Evolutionary conservation across 768 basidiomycete species (phyloP).

Genomic region (Mycena filopes): DNA sequence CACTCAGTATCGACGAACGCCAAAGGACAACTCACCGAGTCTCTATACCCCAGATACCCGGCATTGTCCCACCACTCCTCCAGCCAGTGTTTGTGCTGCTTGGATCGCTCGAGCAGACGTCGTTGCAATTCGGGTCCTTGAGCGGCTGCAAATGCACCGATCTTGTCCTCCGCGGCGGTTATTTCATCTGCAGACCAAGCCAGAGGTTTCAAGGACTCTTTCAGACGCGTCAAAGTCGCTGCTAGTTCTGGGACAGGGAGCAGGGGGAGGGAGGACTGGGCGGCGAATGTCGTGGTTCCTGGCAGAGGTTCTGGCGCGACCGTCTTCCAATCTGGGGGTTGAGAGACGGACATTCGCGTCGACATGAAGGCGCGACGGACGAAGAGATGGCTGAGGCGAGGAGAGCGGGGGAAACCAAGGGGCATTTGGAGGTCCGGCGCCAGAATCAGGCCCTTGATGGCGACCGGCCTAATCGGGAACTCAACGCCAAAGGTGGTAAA

Average conservation of each 20-base stretch:
- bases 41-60: constrained; percentile 86
- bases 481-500: constrained; percentile 9
- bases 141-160: constrained; percentile 69
- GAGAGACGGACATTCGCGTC: constrained; percentile 31
- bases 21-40: constrained; percentile 64
- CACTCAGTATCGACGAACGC: neutral
- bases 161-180: constrained; percentile 62
- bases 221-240: constrained; percentile 59
- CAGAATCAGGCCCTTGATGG: neutral
- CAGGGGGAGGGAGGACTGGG: constrained; percentile 69
- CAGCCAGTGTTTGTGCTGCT: constrained; percentile 80
- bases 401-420: neutral
- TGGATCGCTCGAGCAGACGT: constrained; percentile 65
- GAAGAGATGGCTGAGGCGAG: constrained; percentile 9
- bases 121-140: constrained; percentile 70
- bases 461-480: constrained; percentile 6
- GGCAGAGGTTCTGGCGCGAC: constrained; percentile 68
- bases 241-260: constrained; percentile 86
- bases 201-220: constrained; percentile 58
- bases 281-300: constrained; percentile 69
- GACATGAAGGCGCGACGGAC: constrained; percentile 26
- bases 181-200: constrained; percentile 73
- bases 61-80: constrained; percentile 95
- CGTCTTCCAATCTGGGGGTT: constrained; percentile 76
- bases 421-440: neutral